Evolutionary conservation across 306 rosid species (phyloP), one percentile per base, ranked within the genome.

Genomic region (Quercus wislizeni): DNA sequence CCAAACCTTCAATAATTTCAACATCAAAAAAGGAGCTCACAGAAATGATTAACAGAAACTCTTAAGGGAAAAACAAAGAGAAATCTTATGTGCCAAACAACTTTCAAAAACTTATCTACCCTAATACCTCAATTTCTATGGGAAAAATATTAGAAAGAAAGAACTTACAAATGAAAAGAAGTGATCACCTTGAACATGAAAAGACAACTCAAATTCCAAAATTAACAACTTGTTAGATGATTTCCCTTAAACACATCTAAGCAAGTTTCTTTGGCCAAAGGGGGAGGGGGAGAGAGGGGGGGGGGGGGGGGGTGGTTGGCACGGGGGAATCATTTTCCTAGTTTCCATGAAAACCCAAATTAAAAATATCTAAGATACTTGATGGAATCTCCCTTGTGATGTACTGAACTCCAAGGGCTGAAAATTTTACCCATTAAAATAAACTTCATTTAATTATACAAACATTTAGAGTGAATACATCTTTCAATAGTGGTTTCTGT

Each of bases 1-100:
- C 15, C 31, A 77, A 54, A 41, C 55, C 55, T 74, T 35, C 63
- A 74, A 70, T 79, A 59, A 49, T 41, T 69, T 75, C 28, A 62
- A 75, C 55, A 76, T 41, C 10, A 21, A 18, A 80, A 30, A 52
- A 74, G 15, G 30, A 57, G 41, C 58, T 51, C 75, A 25, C 17
- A 71, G 20, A 46, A 38, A 69, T 38, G 55, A 69, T 20, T n/a
- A 43, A 41, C 18, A 19, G n/a, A 41, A 21, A 18, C 46, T 46
- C 55, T 23, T 1, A 6, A 28, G 70, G 20, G 20, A 62, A 59
- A 17, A 49, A 49, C 54, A 49, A 49, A 49, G 15, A 49, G 1
- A 49, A 12, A 10, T 49, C 54, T 10, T 12, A 64, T 35, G 31
- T 28, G 43, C 21, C 70, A 64, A 11, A 64, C 11, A 30, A 64